Evolutionary conservation across 2,329 filamentous ascomycete species (phyloP).

Genomic region (Ophioceras dolichostomum): DNA sequence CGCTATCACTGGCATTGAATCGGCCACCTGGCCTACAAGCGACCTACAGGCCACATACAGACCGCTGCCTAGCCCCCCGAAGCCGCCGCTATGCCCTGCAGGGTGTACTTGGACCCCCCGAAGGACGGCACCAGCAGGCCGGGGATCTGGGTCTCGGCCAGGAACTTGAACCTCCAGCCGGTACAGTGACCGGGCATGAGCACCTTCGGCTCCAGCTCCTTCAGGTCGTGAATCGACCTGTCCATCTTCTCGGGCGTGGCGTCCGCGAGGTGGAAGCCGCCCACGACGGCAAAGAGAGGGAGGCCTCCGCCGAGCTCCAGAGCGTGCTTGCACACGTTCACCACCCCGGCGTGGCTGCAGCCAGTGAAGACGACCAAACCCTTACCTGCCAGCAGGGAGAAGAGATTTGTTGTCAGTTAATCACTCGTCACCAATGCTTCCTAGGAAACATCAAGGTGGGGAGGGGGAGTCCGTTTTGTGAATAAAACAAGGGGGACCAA

Average conservation of each 20-base stretch:
- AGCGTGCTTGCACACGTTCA: slow-evolving; percentile 36
- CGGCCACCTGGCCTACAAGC: no score
- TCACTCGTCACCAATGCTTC: no score
- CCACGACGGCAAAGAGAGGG: slow-evolving; percentile 36
- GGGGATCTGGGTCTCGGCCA: slow-evolving; percentile 36
- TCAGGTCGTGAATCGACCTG: slow-evolving; percentile 33
- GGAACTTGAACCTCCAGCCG: slow-evolving; percentile 41
- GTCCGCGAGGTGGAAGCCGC: slow-evolving; percentile 40
- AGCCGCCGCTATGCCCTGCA: no score
- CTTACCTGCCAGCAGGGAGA: no score
- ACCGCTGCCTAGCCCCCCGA: no score
- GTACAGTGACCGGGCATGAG: slow-evolving; percentile 43
- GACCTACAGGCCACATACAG: no score
- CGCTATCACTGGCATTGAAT: no score
- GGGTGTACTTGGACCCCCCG: slow-evolving; percentile 27
- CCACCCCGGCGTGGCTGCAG: slow-evolving; percentile 41
- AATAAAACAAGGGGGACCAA: no score
- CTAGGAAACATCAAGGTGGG: no score
- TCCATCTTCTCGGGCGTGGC: slow-evolving; percentile 27
- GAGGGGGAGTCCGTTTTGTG: no score
- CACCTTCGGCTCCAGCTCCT: slow-evolving; percentile 30
- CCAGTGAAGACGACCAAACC: slow-evolving; percentile 43
- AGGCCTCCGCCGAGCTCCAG: slow-evolving; percentile 21
- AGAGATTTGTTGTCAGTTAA: no score
- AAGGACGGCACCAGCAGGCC: slow-evolving; percentile 35